Evolutionary conservation across 768 basidiomycete species (phyloP).

Genomic region (Tulasnella sp.): DNA sequence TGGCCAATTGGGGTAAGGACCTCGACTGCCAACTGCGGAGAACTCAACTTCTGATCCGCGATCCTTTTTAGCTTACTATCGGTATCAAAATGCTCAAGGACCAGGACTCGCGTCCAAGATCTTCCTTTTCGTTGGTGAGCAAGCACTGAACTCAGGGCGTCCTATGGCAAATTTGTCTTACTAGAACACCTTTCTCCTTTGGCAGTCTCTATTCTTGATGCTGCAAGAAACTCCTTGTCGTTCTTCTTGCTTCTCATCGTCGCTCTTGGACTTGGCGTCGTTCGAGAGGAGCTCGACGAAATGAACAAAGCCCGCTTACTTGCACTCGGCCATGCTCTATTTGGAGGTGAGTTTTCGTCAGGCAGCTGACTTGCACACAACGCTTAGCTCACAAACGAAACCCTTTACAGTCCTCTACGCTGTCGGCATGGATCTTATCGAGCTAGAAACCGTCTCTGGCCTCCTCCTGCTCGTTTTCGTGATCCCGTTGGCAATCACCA

Average conservation of each 20-base stretch:
- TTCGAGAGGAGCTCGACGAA: constrained; percentile 79
- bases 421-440: constrained; percentile 87
- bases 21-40: background rate
- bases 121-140: constrained; percentile 87
- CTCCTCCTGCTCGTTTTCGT: constrained; percentile 81
- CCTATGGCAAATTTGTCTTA: background rate
- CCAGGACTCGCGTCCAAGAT: constrained; percentile 63
- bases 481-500: constrained; percentile 86
- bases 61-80: constrained; percentile 63
- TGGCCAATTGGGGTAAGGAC: constrained; percentile 73
- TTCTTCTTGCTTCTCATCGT: constrained; percentile 95
- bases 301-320: constrained; percentile 81
- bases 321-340: constrained; percentile 80
- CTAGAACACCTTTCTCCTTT: background rate
- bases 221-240: constrained; percentile 86
- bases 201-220: constrained; percentile 89
- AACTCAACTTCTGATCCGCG: background rate
- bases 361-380: background rate
- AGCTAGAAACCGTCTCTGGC: constrained; percentile 83
- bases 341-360: constrained; percentile 64
- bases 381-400: background rate
- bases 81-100: constrained; percentile 86
- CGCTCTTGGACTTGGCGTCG: constrained; percentile 84
- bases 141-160: background rate
- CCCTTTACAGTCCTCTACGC: constrained; percentile 67